A percentile compares a stretch with the other conserved stretches of the same genome.
phyloP scores from a whole-genome alignment of 768 basidiomycete genomes.

The Aureoboletus auriporus region DNA sequence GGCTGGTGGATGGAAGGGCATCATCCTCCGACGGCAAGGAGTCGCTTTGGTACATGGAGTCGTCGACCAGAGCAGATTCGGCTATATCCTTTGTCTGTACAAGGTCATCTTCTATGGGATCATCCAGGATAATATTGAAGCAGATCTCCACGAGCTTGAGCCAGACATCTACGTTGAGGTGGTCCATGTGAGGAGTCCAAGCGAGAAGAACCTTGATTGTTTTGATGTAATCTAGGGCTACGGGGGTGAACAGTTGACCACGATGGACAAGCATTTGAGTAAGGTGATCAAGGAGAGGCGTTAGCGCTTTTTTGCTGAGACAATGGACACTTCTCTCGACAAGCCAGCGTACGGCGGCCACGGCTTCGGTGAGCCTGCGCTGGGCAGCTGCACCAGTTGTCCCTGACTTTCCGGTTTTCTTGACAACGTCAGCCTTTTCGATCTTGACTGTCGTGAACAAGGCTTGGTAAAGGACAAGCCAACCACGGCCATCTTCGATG shows the following conservation, averaged over 20 bases:
- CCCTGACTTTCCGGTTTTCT: slow-evolving; percentile 39
- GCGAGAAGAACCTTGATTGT: slow-evolving; percentile 61
- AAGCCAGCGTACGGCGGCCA: slow-evolving; percentile 68
- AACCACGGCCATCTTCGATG: slow-evolving; percentile 39
- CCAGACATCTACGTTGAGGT: slow-evolving; percentile 66
- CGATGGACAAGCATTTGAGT: slow-evolving; percentile 52
- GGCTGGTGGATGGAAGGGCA: slow-evolving; percentile 29
- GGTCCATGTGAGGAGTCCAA: slow-evolving; percentile 75
- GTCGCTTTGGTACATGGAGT: slow-evolving; percentile 34
- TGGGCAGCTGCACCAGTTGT: slow-evolving; percentile 43
- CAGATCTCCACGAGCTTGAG: slow-evolving; percentile 59
- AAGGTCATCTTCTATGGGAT: slow-evolving; percentile 38
- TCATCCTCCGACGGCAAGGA: slow-evolving; percentile 27
- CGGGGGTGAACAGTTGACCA: slow-evolving; percentile 51
- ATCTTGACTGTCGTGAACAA: slow-evolving; percentile 61
- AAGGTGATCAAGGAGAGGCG: slow-evolving; percentile 62
- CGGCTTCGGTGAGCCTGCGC: slow-evolving; percentile 62
- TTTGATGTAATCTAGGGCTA: slow-evolving; percentile 81
- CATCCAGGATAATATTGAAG: slow-evolving; percentile 76
- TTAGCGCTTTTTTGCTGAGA: slow-evolving; percentile 53
- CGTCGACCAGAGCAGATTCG: slow-evolving; percentile 7
- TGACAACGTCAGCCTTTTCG: slow-evolving; percentile 52
- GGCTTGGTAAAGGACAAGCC: slow-evolving; percentile 68
- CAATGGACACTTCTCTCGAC: slow-evolving; percentile 56
- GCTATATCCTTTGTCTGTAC: slow-evolving; percentile 23